Conservation (phyloP, 441 rosid species). For the Corymbia citriodora region DNA sequence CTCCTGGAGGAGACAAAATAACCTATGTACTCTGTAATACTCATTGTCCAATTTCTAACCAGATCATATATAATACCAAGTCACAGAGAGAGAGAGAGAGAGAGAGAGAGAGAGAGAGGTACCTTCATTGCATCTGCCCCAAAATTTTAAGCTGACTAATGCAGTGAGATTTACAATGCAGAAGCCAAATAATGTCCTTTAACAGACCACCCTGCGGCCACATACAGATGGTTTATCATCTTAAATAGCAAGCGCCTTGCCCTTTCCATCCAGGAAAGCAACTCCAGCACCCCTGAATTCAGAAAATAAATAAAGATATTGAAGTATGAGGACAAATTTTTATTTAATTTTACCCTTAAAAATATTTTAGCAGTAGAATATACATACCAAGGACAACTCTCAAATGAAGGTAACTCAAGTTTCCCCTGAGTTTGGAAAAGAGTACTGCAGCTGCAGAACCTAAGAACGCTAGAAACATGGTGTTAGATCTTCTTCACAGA, state of each 20-base stretch:
- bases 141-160: background rate
- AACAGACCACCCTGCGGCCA: background rate
- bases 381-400: constrained; percentile 54
- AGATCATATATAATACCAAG: background rate
- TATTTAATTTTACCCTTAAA: background rate
- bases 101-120: background rate
- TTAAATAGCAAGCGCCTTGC: constrained; percentile 19
- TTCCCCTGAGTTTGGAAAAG: constrained; percentile 28
- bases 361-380: background rate
- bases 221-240: background rate
- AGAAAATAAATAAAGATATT: background rate
- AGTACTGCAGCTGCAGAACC: constrained; percentile 27
- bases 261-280: constrained; percentile 42
- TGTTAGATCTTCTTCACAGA: background rate
- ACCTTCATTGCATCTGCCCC: background rate
- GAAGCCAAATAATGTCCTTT: background rate
- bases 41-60: background rate
- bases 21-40: background rate
- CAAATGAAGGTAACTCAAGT: constrained; percentile 35
- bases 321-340: background rate
- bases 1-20: background rate
- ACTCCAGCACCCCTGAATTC: constrained; percentile 36
- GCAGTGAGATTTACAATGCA: background rate
- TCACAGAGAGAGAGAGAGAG: background rate
- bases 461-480: constrained; percentile 6